phyloP scores from a whole-genome alignment of 331 rosid species.

The Dryas integrifolia region DNA sequence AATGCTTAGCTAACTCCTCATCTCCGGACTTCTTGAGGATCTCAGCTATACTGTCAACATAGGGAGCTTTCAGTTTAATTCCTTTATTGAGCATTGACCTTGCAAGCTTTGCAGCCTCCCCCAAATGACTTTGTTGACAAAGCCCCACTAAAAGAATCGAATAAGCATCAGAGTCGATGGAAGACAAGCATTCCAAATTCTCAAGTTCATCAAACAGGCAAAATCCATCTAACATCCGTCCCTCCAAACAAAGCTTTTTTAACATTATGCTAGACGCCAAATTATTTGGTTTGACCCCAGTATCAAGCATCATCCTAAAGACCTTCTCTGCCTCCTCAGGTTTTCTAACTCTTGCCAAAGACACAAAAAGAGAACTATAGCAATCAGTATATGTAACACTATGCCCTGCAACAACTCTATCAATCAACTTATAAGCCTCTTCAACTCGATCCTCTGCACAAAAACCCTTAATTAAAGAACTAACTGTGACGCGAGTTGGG shows the following conservation, averaged over 20 bases:
- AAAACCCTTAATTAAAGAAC: slow-evolving; percentile 47
- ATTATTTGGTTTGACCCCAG: slow-evolving; percentile 51
- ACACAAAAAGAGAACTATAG: slow-evolving; percentile 59
- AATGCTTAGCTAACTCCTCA: slow-evolving; percentile 35
- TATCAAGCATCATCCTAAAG: slow-evolving; percentile 55
- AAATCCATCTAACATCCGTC: slow-evolving; percentile 49
- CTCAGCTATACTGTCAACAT: slow-evolving; percentile 31
- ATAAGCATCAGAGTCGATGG: slow-evolving; percentile 57
- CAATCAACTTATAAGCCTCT: slow-evolving; percentile 55
- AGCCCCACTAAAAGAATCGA: slow-evolving; percentile 57
- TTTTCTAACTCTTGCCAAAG: slow-evolving; percentile 42
- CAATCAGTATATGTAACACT: slow-evolving; percentile 53
- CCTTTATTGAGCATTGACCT: slow-evolving; percentile 56
- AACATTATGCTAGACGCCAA: slow-evolving; percentile 56
- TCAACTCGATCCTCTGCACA: slow-evolving; percentile 45
- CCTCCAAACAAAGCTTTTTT: slow-evolving; percentile 54
- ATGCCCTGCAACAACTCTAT: slow-evolving; percentile 44
- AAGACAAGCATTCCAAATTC: slow-evolving; percentile 41
- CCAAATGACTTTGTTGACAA: slow-evolving; percentile 41
- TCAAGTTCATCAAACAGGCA: slow-evolving; percentile 58
- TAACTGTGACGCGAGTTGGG: slow-evolving; percentile 59
- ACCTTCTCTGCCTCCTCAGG: slow-evolving; percentile 65
- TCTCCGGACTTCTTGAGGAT: slow-evolving; percentile 42
- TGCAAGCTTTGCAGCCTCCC: slow-evolving; percentile 56
- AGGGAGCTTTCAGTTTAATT: slow-evolving; percentile 41